Percentiles rank a stretch among this genome's conserved stretches.
Evolutionary conservation across 768 basidiomycete species (phyloP).

Genomic region (Termitomyces bulborhizus): DNA sequence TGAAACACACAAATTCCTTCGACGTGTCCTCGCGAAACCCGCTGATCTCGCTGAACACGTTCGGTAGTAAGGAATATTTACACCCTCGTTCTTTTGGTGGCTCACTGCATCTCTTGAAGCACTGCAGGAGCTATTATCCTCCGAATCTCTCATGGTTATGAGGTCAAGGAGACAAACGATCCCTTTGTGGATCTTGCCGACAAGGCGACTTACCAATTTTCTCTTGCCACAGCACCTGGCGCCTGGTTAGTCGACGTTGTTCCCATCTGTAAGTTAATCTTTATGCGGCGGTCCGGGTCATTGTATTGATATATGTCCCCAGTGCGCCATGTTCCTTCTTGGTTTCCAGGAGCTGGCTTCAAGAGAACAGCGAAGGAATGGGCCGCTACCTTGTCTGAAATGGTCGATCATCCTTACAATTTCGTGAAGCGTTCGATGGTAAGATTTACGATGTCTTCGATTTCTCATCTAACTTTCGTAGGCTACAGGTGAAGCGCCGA

Average conservation of each 20-base stretch:
- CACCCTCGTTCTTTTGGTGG: background rate
- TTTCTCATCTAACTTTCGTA: constrained; percentile 18
- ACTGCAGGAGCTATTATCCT: constrained; percentile 48
- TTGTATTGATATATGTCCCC: background rate
- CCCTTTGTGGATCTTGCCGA: constrained; percentile 50
- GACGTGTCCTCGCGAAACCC: constrained; percentile 41
- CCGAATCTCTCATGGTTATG: constrained; percentile 48
- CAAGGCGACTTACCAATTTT: constrained; percentile 48
- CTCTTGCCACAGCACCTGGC: constrained; percentile 45
- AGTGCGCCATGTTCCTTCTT: constrained; percentile 56
- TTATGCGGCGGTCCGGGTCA: background rate
- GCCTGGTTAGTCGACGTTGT: constrained; percentile 47
- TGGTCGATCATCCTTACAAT: constrained; percentile 50
- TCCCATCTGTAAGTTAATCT: constrained; percentile 33
- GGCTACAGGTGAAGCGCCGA: constrained; percentile 51
- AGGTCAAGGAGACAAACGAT: constrained; percentile 42
- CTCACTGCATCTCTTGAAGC: constrained; percentile 18
- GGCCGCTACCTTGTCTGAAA: constrained; percentile 44
- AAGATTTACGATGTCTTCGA: constrained; percentile 9
- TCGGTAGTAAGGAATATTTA: constrained; percentile 33
- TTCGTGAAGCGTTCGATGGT: constrained; percentile 60
- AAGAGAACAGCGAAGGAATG: constrained; percentile 46
- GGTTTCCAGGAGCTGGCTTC: constrained; percentile 62
- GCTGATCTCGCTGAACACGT: constrained; percentile 39
- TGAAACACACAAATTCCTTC: constrained; percentile 43